Evolutionary conservation across 2,329 filamentous ascomycete species (phyloP).

Genomic region (Ascocoryne sarcoides): DNA sequence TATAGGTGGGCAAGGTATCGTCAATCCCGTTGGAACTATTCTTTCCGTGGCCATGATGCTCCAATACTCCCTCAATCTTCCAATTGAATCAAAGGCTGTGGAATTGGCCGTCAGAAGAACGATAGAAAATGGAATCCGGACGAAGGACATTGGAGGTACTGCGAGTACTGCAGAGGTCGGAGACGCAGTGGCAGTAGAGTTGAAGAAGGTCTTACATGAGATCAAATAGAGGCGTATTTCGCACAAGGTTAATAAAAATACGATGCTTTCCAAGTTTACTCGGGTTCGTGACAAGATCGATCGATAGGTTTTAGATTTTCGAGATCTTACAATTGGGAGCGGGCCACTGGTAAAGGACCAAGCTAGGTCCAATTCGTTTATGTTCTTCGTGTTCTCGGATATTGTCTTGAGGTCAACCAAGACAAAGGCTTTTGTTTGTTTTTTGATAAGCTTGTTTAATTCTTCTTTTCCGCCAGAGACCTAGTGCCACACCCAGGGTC

Average conservation of each 20-base stretch:
- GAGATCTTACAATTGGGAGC: no score
- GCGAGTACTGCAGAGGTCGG: constrained; percentile 70
- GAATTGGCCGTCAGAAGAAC: constrained; percentile 74
- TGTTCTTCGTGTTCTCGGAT: no score
- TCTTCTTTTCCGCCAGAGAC: no score
- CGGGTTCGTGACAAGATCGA: neutral
- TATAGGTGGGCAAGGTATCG: constrained; percentile 83
- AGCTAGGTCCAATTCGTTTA: no score
- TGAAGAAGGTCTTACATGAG: constrained; percentile 53
- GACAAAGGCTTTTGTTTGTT: no score
- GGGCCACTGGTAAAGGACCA: no score
- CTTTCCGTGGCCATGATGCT: constrained; percentile 94
- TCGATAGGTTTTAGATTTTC: neutral
- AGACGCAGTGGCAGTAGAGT: constrained; percentile 68
- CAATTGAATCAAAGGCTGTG: constrained; percentile 66
- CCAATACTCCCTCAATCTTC: constrained; percentile 78
- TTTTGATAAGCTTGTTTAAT: no score
- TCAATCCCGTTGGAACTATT: constrained; percentile 87
- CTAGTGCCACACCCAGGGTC: no score
- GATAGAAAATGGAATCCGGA: constrained; percentile 70
- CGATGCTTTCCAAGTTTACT: neutral
- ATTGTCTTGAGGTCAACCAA: no score
- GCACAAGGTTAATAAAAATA: neutral
- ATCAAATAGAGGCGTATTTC: constrained; percentile 11
- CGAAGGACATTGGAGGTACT: constrained; percentile 76